Evolutionary conservation across 257 asterid species (phyloP).

Genomic region (Dorcoceras hygrometricum): DNA sequence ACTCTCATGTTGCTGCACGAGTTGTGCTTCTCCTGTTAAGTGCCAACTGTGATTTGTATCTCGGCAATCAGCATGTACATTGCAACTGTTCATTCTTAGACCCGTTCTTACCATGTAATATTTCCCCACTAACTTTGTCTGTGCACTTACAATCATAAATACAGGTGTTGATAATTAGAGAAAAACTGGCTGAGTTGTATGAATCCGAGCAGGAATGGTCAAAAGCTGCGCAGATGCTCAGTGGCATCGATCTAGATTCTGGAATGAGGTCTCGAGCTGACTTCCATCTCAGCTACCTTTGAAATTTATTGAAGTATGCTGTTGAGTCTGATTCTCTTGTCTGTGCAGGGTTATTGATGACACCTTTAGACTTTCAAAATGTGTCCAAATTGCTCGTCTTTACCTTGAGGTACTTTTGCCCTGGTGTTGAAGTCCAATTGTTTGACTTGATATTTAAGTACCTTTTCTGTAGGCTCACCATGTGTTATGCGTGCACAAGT

Average conservation of each 20-base stretch:
- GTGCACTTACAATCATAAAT: conserved; percentile 12
- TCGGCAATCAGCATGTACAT: neutral
- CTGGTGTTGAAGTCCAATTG: neutral
- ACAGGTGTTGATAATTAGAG: conserved; percentile 89
- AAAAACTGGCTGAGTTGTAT: conserved; percentile 85
- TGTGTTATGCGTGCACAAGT: conserved; percentile 1
- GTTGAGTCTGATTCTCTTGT: conserved; percentile 14
- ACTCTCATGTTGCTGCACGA: neutral
- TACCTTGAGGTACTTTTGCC: conserved; percentile 75
- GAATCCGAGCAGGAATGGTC: conserved; percentile 97
- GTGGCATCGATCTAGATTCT: conserved; percentile 98
- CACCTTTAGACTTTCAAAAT: conserved; percentile 76
- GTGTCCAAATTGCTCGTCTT: conserved; percentile 94
- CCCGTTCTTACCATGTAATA: conserved; percentile 10
- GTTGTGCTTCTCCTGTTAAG: neutral
- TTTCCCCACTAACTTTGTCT: conserved; percentile 15
- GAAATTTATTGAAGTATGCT: conserved; percentile 7
- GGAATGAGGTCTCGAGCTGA: conserved; percentile 75
- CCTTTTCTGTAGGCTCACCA: conserved; percentile 3
- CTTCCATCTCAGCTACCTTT: conserved; percentile 13
- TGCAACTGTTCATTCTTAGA: conserved; percentile 4
- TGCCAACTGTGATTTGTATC: conserved; percentile 7
- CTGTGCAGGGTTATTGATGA: conserved; percentile 85
- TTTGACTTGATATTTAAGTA: neutral
- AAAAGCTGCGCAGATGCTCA: conserved; percentile 96